phyloP scores from a whole-genome alignment of 2,329 filamentous ascomycete species.

The Colletotrichum tanaceti region DNA sequence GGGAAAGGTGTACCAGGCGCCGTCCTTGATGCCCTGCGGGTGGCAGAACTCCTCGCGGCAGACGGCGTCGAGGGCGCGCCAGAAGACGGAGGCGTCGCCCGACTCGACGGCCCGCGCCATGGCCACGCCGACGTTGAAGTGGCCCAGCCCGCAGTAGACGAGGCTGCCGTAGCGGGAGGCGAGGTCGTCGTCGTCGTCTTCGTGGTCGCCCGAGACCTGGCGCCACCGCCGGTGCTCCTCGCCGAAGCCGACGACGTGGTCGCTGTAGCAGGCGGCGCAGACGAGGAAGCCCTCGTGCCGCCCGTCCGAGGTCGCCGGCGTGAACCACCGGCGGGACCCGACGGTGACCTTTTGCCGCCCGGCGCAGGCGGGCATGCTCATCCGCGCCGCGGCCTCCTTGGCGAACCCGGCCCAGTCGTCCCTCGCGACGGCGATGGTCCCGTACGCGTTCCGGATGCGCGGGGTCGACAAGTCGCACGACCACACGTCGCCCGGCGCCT shows the following conservation, averaged over 20 bases:
- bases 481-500: constrained; percentile 48
- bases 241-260: constrained; percentile 49
- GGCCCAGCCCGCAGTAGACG: constrained; percentile 47
- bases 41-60: constrained; percentile 48
- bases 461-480: constrained; percentile 50
- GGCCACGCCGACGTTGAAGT: constrained; percentile 48
- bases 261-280: constrained; percentile 53
- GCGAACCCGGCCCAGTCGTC: constrained; percentile 51
- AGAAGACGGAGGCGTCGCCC: constrained; percentile 50
- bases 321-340: constrained; percentile 49
- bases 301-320: constrained; percentile 42
- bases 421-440: constrained; percentile 33
- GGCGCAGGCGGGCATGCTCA: constrained; percentile 47
- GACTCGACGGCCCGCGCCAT: constrained; percentile 47
- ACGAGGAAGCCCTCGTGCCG: constrained; percentile 45
- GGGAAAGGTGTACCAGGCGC: constrained; percentile 50
- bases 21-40: constrained; percentile 46
- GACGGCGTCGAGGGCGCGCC: constrained; percentile 47
- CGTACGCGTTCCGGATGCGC: constrained; percentile 48
- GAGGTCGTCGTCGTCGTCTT: constrained; percentile 21
- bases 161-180: constrained; percentile 40
- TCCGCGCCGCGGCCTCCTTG: constrained; percentile 45
- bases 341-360: constrained; percentile 40
- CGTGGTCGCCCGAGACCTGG: constrained; percentile 31
- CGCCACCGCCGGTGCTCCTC: constrained; percentile 46